Percentiles rank a stretch among this genome's conserved stretches.
These are phyloP conservation scores for Curvularia lunata DNA, from an alignment of 2,329 filamentous ascomycete species.

Conservation along the genomic window DNA sequence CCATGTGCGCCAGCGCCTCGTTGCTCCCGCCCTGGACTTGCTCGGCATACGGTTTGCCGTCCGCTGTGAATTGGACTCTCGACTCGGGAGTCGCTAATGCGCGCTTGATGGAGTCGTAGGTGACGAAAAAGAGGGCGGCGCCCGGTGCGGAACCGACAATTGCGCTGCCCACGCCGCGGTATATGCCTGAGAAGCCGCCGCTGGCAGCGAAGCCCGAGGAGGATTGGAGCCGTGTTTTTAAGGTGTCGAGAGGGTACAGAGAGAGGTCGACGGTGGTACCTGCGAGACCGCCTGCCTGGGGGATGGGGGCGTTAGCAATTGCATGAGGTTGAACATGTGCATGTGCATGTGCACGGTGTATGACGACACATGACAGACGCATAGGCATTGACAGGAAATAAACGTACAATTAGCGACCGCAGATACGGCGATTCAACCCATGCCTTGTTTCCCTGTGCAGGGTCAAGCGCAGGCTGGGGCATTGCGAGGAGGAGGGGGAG, in stretches of 20 bases:
- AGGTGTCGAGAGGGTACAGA: constrained; percentile 96
- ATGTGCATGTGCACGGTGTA: background rate
- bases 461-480: constrained; percentile 39
- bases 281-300: constrained; percentile 81
- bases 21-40: constrained; percentile 11
- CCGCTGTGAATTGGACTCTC: constrained; percentile 28
- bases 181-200: constrained; percentile 90
- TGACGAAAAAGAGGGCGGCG: constrained; percentile 96
- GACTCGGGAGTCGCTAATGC: constrained; percentile 23
- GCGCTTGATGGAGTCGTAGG: constrained; percentile 76
- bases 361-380: background rate
- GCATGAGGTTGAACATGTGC: no score
- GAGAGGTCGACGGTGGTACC: constrained; percentile 96
- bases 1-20: constrained; percentile 70
- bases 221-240: constrained; percentile 96
- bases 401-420: constrained; percentile 54
- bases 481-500: constrained; percentile 25
- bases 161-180: constrained; percentile 88
- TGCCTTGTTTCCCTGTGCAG: constrained; percentile 27
- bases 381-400: background rate
- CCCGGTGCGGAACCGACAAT: constrained; percentile 91
- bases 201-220: constrained; percentile 76
- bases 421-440: constrained; percentile 57
- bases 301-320: background rate
- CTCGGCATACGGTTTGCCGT: constrained; percentile 38